Evolutionary conservation across 192 early-diverging fungal genomes (phyloP), one percentile per base, ranked within the genome.

Genomic region (Podila clonocystis): DNA sequence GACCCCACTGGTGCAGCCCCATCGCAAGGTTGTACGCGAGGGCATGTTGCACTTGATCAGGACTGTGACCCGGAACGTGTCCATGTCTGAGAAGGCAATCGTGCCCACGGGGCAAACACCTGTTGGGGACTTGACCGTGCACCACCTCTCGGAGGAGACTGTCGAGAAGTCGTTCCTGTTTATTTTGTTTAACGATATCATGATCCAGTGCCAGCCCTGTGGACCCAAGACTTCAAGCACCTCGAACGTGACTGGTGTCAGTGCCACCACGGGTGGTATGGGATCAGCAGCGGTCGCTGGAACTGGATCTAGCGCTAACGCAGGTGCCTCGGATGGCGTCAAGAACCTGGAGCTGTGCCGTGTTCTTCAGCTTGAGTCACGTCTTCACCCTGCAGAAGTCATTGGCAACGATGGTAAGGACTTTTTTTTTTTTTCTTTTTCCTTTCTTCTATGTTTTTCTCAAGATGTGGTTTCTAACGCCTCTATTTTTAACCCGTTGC

Each of bases 131-230:
- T 13, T 71, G 74, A 75, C 68, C 4, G 73, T 73, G 1, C 73
- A 75, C 62, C 58, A 78, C 45, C 59, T 84, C 33, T 70, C 76
- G n/a, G 72, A 83, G 58, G 84, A 82, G 9, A 73, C 80, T n/a
- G 82, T 84, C 11, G 88, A 87, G 3, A 73, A 74, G 36, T 79
- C 83, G 31, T 89, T 84, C 67, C 63, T 84, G 58, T 90, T 87
- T 67, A 88, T 84, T 63, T 63, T 91, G 64, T 91, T 91, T 75
- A 91, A 87, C 67, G 91, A 91, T 74, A 82, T 91, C 67, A 72
- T 91, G 72, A 67, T 91, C 58, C 88, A 89, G 82, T 73, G 70
- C 28, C 71, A 66, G 7, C 69, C 57, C 7, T 28, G 89, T 26
- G 36, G 49, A 8, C 58, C 38, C 48, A 77, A 66, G 57, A 5